Percentiles rank a stretch among this genome's conserved stretches.
These are phyloP conservation scores for Francoa sonchifolia DNA, from an alignment of 441 rosid species.

Conservation along the genomic window DNA sequence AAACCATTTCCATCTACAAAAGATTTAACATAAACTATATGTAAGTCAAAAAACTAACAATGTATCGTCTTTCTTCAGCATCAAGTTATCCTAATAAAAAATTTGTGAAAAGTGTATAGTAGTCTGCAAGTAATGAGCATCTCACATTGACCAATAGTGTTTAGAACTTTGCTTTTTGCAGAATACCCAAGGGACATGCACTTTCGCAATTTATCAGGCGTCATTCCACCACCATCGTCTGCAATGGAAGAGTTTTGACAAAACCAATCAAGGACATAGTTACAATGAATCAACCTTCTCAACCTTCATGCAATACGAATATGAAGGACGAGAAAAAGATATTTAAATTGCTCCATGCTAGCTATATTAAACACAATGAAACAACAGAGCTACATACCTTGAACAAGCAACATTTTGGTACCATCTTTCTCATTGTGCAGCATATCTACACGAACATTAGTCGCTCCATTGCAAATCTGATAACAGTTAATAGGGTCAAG, in stretches of 20 bases:
- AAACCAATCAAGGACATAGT: neutral
- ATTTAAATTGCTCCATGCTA: neutral
- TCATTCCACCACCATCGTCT: conserved; percentile 96
- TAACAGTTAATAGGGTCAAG: conserved; percentile 5
- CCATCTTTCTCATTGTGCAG: conserved; percentile 51
- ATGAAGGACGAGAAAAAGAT: neutral
- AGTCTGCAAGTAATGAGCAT: neutral
- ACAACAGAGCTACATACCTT: conserved; percentile 32
- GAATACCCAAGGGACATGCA: conserved; percentile 94
- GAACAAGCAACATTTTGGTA: conserved; percentile 58
- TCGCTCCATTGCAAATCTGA: conserved; percentile 73
- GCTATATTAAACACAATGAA: neutral
- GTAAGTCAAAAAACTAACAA: neutral
- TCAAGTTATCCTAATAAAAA: neutral
- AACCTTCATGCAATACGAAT: neutral
- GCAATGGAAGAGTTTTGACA: conserved; percentile 10
- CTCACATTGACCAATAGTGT: conserved; percentile 87
- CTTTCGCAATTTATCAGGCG: conserved; percentile 72
- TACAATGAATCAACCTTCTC: neutral
- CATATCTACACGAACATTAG: conserved; percentile 62
- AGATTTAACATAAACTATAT: conserved; percentile 3
- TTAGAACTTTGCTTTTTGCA: conserved; percentile 72
- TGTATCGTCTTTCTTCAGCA: too few species aligned
- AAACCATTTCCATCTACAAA: conserved; percentile 89
- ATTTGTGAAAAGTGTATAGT: neutral